Conservation (phyloP, 805 yeast species). For the Kodamaea restingae region DNA sequence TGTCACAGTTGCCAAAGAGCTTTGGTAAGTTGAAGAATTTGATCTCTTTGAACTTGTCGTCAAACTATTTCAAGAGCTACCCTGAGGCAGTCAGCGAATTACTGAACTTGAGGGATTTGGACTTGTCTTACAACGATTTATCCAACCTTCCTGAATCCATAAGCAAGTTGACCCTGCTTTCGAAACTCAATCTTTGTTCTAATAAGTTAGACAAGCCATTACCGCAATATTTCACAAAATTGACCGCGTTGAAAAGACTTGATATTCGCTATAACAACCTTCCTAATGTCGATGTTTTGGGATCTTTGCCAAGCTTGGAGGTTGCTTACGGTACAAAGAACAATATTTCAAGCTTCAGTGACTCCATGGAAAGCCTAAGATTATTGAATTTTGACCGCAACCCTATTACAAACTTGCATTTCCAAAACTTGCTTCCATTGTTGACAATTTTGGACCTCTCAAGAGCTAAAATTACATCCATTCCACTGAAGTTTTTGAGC, state of each 20-base stretch:
- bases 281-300: slow-evolving; percentile 52
- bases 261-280: slow-evolving; percentile 73
- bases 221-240: slow-evolving; percentile 49
- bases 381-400: slow-evolving; percentile 74
- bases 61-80: slow-evolving; percentile 60
- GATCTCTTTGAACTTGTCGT: slow-evolving; percentile 66
- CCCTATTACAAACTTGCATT: slow-evolving; percentile 70
- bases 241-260: slow-evolving; percentile 59
- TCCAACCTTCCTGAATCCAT: slow-evolving; percentile 57
- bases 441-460: slow-evolving; percentile 72
- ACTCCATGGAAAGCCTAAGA: slow-evolving; percentile 57
- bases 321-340: slow-evolving; percentile 74
- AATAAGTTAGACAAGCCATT: slow-evolving; percentile 54
- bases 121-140: slow-evolving; percentile 78
- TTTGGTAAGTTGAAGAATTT: slow-evolving; percentile 54
- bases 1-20: slow-evolving; percentile 56
- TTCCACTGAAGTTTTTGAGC: slow-evolving; percentile 61
- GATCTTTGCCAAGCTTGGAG: slow-evolving; percentile 58
- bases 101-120: slow-evolving; percentile 57
- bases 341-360: slow-evolving; percentile 65
- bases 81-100: slow-evolving; percentile 67
- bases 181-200: slow-evolving; percentile 69
- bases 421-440: slow-evolving; percentile 50
- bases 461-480: slow-evolving; percentile 75
- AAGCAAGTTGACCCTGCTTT: slow-evolving; percentile 55